Base-by-base conservation (phyloP, 2,329 filamentous ascomycete genomes). In the Chaetoscypha palmicola region DNA sequence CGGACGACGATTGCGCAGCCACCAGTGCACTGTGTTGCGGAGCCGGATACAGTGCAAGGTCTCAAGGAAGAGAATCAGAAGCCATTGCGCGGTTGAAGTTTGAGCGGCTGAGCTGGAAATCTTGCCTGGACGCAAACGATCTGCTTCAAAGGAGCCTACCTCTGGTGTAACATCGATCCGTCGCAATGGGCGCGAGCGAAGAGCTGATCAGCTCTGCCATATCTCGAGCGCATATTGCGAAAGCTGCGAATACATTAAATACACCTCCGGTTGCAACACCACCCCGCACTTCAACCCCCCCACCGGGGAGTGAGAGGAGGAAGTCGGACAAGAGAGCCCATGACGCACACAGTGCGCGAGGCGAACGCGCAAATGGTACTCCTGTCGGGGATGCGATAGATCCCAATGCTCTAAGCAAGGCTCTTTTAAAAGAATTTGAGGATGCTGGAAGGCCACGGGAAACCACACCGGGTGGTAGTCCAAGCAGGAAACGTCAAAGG, bases 401-500 rank as follows among this genome's bases (percentile, higher is more conserved):
- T 61, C 64, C 79, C 9, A 68, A 69, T 45, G 76, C 75, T 7
- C 63, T 84, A 46, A 75, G 70, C 44, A 79, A 72, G 59, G 78
- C 78, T 20, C 64, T 84, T 3, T 43, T 62, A 51, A 76, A 76
- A 55, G 72, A 79, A 34, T 74, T 78, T 51, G 77, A 82, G 54
- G 72, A 78, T 46, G 71, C 70, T 10, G 74, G 74, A n/a, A 69
- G 70, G 47, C 68, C 70, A 36, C 66, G 77, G 57, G 78, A 81
- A 52, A 71, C 73, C 45, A 83, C 80, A 22, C 79, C 81, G 3
- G 74, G 70, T 33, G 72, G 75, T 22, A 85, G 80, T 61, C 81
- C 81, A 3, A 82, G 78, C 61, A 70, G 81, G 49, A 86, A 86
- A 64, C 71, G 80, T 51, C 80, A 82, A 62, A 71, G 80, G 50